Conservation (phyloP, 768 basidiomycete species). For the Pholiota microspora region DNA sequence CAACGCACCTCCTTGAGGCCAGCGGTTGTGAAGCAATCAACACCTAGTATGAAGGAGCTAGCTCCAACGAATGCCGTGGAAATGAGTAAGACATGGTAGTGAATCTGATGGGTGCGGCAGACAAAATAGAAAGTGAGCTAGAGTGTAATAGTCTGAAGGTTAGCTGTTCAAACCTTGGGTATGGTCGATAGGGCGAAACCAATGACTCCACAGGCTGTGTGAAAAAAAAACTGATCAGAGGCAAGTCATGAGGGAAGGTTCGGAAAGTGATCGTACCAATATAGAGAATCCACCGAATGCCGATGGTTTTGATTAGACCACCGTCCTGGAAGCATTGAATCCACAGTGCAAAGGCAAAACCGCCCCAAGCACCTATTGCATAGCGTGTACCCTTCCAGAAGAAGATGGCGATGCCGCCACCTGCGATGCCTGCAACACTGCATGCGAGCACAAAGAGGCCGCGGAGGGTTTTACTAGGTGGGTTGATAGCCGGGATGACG, state of each 20-base stretch:
- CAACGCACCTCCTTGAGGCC: slow-evolving; percentile 83
- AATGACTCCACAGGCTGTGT: slow-evolving; percentile 63
- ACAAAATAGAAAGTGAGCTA: slow-evolving; percentile 13
- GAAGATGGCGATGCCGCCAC: slow-evolving; percentile 86
- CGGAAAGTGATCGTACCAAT: slow-evolving; percentile 54
- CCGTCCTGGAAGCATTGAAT: slow-evolving; percentile 83
- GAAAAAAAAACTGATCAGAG: slow-evolving; percentile 18
- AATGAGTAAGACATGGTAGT: slow-evolving; percentile 83
- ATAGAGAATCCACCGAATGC: slow-evolving; percentile 86
- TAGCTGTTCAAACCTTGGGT: slow-evolving; percentile 48
- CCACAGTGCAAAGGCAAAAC: slow-evolving; percentile 85
- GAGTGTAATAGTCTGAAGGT: slow-evolving; percentile 9
- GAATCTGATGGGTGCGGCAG: slow-evolving; percentile 42
- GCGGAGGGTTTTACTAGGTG: slow-evolving; percentile 74
- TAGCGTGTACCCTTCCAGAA: slow-evolving; percentile 91
- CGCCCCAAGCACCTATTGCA: slow-evolving; percentile 80
- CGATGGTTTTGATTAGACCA: slow-evolving; percentile 74
- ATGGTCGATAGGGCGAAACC: slow-evolving; percentile 85
- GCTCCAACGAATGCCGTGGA: slow-evolving; percentile 91
- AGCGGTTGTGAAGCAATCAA: slow-evolving; percentile 91
- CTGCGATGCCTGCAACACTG: slow-evolving; percentile 76
- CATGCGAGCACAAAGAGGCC: slow-evolving; percentile 89
- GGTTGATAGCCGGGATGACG: slow-evolving; percentile 78
- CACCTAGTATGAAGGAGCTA: slow-evolving; percentile 86
- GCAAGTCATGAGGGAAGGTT: slow-evolving; percentile 13